Base-by-base conservation (phyloP, 768 basidiomycete genomes). In the Boletus rufocinnamomeus region DNA sequence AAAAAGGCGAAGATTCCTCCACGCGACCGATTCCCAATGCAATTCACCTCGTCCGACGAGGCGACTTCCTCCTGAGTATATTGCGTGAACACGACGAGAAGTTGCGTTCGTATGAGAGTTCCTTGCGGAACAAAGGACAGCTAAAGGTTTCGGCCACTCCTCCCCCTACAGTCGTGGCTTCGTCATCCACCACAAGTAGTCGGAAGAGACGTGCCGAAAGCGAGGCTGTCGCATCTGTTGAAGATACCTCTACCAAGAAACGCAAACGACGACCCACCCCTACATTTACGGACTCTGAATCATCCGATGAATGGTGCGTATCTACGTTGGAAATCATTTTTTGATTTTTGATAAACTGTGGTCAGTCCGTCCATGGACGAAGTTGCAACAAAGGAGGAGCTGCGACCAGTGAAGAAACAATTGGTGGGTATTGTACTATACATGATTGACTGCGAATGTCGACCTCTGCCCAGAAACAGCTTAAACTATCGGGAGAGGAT, bases 341-440 rank as follows among this genome's bases (percentile, higher is more conserved):
- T 34, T 54, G 50, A 50, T 40, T 54, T 64, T 49, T 56, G 38
- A 69, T 55, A 13, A 14, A 44, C 23, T 2, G 10, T 43, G 40
- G 19, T 28, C 46, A 95, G 94, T 64, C 91, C 93, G 3, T 97
- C 95, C 2, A 97, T 97, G 95, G 95, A 97, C 63, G 95, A 98
- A 72, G 79, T 79, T 21, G 78, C 88, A 11, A 95, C 95, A 17
- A 99, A 99, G 75, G 95, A 97, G 74, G 91, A 95, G 69, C 72
- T 98, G 51, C 86, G 97, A 48, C 97, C 97, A 9, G 97, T 98
- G 58, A 98, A 98, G 81, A 92, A 93, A 73, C 93, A 97, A 71
- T 80, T 98, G 62, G 93, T 93, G 66, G 66, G 88, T 77, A 27
- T 38, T 19, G 13, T 45, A 32, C 58, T 3, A 30, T 0, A 48